phyloP scores from a whole-genome alignment of 176 grass and related monocot species.

The Otatea glauca region DNA sequence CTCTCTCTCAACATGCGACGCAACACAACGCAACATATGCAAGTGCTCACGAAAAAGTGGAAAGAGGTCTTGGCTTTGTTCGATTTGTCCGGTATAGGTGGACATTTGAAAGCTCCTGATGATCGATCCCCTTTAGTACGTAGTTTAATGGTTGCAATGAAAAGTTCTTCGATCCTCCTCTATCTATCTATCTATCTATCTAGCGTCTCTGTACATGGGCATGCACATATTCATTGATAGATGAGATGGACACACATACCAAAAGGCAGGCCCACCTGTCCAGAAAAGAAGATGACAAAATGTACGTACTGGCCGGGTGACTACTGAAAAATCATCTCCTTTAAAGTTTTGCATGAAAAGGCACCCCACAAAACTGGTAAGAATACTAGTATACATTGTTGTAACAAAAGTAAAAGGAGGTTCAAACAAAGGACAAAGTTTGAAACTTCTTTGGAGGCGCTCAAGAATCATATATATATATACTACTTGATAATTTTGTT shows the following conservation, averaged over 20 bases:
- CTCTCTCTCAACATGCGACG: background rate
- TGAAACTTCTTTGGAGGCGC: conserved; percentile 18
- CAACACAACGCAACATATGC: background rate
- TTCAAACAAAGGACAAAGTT: conserved; percentile 42
- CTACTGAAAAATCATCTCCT: conserved; percentile 18
- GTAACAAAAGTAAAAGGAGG: background rate
- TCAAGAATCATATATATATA: background rate
- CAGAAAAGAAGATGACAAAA: conserved; percentile 33
- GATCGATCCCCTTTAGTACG: conserved; percentile 38
- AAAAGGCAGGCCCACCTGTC: conserved; percentile 41
- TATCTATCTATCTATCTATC: background rate
- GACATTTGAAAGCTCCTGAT: conserved; percentile 60
- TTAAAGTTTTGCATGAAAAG: conserved; percentile 29
- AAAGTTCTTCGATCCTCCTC: conserved; percentile 48
- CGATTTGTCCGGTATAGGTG: conserved; percentile 50
- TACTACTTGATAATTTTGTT: background rate
- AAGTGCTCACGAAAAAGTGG: conserved; percentile 39
- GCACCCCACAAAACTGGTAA: background rate
- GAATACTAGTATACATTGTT: background rate
- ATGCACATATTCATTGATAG: background rate
- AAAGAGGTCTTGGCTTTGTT: conserved; percentile 55
- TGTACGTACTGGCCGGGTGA: conserved; percentile 8
- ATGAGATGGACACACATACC: background rate
- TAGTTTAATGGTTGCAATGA: conserved; percentile 47
- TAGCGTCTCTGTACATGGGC: background rate